Base-by-base conservation (phyloP, 164 flowering plant genomes). In the Buxus sempervirens region DNA sequence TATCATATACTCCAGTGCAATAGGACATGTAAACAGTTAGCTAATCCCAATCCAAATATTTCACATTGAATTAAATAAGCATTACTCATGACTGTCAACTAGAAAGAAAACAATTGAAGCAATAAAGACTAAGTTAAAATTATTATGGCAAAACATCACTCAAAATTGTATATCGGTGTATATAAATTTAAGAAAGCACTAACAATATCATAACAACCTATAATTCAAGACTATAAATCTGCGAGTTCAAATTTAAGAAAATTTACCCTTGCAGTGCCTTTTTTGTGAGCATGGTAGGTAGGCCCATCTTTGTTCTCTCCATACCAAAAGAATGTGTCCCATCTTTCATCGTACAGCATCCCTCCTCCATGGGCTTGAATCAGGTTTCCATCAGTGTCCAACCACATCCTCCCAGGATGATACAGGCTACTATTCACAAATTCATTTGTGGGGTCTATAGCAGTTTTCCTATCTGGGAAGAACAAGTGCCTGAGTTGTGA, bases 281-380 rank as follows among this genome's bases (percentile, higher is more conserved):
- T 87, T 74, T 87, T 84, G 78, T 93, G 92, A 70, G 93, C 89
- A 79, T 79, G 95, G 77, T 88, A 93, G 54, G 99, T 96, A 18
- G 90, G 91, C 15, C 99, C 99, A 75, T 96, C 95, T 79, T 96
- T 96, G 72, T 88, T 91, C 75, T 96, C 99, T 58, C 99, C 99
- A 77, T 93, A 96, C 99, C 99, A 96, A 73, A 88, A 96, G 78
- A 88, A 96, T 15, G 80, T 90, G 61, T 71, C 75, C 1, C 81
- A 78, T 60, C 72, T 84, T 69, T 82, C 76, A 72, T 82, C 96
- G 76, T 86, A 84, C 38, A 96, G 56, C 70, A 96, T 81, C 28
- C 99, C 99, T 36, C 99, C 99, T 63, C 99, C 99, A 78, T 96
- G 99, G 58, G 98, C 98, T 77, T 96, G 99, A 78, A 93, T 96